phyloP scores from a whole-genome alignment of 192 early-diverging fungal species.

The Backusella australiensis region DNA sequence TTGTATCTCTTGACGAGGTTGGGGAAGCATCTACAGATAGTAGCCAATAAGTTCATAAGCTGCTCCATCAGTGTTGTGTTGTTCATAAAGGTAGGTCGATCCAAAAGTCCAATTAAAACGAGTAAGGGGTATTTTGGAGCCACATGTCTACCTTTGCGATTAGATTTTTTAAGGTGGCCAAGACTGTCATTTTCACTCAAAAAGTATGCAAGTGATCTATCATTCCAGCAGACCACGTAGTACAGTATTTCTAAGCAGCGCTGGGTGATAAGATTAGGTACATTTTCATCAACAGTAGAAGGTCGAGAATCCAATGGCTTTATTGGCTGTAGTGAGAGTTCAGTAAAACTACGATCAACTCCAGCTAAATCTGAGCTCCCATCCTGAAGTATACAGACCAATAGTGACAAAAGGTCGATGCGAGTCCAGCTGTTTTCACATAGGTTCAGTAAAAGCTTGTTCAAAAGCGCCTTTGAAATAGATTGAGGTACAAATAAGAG shows the following conservation, averaged over 20 bases:
- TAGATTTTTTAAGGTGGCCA: constrained; percentile 53
- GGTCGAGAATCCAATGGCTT: constrained; percentile 29
- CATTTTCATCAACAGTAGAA: constrained; percentile 49
- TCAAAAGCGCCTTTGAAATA: constrained; percentile 59
- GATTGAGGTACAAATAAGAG: constrained; percentile 88
- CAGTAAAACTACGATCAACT: constrained; percentile 75
- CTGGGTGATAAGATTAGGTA: constrained; percentile 88
- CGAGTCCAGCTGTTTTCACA: constrained; percentile 90
- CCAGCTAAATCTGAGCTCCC: constrained; percentile 72
- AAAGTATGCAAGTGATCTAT: constrained; percentile 73
- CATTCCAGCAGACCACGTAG: constrained; percentile 76
- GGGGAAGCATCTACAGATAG: constrained; percentile 74
- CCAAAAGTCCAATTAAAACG: constrained; percentile 78
- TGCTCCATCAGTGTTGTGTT: constrained; percentile 84
- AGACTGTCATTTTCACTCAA: constrained; percentile 67
- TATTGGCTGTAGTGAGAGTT: constrained; percentile 57
- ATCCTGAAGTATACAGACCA: constrained; percentile 86
- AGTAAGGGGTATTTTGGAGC: constrained; percentile 68
- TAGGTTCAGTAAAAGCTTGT: constrained; percentile 72
- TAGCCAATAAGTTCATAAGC: constrained; percentile 80
- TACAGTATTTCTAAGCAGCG: constrained; percentile 84
- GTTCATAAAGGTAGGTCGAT: constrained; percentile 76
- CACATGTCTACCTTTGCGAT: constrained; percentile 66
- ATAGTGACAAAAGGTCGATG: constrained; percentile 79
- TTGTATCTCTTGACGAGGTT: constrained; percentile 53